A percentile compares a stretch with the other conserved stretches of the same genome.
phyloP scores from a whole-genome alignment of 768 basidiomycete species.

The Hirschioporus abietinus region DNA sequence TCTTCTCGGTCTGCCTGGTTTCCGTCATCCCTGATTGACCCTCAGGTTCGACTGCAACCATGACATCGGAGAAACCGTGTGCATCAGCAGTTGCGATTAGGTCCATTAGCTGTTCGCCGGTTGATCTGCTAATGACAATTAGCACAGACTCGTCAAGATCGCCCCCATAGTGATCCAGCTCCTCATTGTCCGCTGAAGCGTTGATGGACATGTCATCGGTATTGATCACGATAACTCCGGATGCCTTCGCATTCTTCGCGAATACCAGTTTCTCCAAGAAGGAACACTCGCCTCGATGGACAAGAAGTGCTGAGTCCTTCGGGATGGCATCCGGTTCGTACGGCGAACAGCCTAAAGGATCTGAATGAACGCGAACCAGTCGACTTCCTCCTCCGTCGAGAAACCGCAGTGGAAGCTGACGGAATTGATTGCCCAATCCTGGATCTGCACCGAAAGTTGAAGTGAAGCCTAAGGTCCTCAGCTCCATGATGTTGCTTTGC shows the following conservation, averaged over 20 bases:
- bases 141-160: constrained; percentile 49
- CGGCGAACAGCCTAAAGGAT: constrained; percentile 54
- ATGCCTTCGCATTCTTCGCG: constrained; percentile 67
- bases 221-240: constrained; percentile 73
- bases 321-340: constrained; percentile 42
- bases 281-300: constrained; percentile 77
- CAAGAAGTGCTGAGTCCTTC: constrained; percentile 48
- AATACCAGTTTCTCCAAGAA: constrained; percentile 78
- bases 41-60: constrained; percentile 45
- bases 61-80: constrained; percentile 41
- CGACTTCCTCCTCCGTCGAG: constrained; percentile 47
- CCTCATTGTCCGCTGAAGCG: constrained; percentile 56
- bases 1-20: constrained; percentile 5
- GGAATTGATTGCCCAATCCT: constrained; percentile 19
- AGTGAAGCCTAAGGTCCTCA: constrained; percentile 45
- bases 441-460: constrained; percentile 70
- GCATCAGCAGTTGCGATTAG: constrained; percentile 51
- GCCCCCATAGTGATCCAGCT: constrained; percentile 52
- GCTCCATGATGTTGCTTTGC: constrained; percentile 32
- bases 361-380: constrained; percentile 46
- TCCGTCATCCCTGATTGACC: constrained; percentile 15
- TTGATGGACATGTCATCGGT: constrained; percentile 55
- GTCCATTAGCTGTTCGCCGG: constrained; percentile 47
- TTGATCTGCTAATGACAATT: constrained; percentile 49
- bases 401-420: constrained; percentile 34